phyloP scores from a whole-genome alignment of 2,329 filamentous ascomycete genomes.

The Lecanicillium sp. region DNA sequence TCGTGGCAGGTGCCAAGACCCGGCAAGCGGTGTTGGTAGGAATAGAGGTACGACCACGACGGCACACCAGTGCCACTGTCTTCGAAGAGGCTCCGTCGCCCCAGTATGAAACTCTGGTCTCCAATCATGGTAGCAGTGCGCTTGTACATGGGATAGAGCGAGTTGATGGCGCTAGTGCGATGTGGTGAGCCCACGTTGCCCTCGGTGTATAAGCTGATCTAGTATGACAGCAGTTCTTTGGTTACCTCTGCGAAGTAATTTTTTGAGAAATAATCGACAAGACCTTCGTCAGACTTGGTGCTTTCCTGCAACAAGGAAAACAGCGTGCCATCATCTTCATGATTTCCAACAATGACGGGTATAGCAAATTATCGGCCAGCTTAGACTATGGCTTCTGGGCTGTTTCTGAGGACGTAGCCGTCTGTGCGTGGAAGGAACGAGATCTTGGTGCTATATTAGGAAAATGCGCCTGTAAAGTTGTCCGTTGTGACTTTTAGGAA shows the following conservation, averaged over 20 bases:
- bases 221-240: conserved; percentile 30
- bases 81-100: conserved; percentile 57
- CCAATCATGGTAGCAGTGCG: conserved; percentile 68
- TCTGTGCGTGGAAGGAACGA: conserved; percentile 65
- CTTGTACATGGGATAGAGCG: conserved; percentile 68
- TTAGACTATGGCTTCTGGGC: conserved; percentile 46
- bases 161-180: conserved; percentile 45
- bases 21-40: conserved; percentile 63
- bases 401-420: conserved; percentile 47
- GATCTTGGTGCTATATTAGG: conserved; percentile 52
- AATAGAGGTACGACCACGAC: conserved; percentile 67
- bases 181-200: conserved; percentile 51
- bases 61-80: conserved; percentile 43
- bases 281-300: conserved; percentile 43
- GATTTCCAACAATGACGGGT: conserved; percentile 50
- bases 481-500: conserved; percentile 57
- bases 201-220: conserved; percentile 48
- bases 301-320: conserved; percentile 50
- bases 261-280: conserved; percentile 44
- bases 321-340: conserved; percentile 67
- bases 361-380: conserved; percentile 35
- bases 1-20: conserved; percentile 71
- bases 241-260: conserved; percentile 41
- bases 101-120: conserved; percentile 67
- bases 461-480: conserved; percentile 56